Percentiles rank a stretch among this genome's conserved stretches.
These are phyloP conservation scores for Mycena sanguinolenta DNA, from an alignment of 768 basidiomycete species.

Conservation along the genomic window DNA sequence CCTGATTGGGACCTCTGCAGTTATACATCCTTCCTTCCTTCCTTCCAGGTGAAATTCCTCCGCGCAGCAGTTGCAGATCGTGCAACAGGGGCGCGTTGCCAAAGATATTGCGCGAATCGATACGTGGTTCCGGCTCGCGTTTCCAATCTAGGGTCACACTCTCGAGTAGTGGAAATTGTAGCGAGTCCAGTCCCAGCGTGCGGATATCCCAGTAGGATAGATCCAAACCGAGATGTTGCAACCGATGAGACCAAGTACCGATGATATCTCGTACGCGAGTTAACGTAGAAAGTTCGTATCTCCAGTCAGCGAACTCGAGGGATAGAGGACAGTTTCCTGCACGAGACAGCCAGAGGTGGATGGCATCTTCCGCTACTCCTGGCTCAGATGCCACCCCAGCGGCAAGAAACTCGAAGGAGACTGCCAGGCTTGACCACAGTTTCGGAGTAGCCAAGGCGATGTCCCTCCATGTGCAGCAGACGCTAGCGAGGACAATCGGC, in stretches of 20 bases:
- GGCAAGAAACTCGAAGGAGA: not conserved
- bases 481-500: not conserved
- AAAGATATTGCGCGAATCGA: not conserved
- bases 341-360: slow-evolving; percentile 3
- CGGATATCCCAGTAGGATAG: not conserved
- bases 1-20: too few species aligned
- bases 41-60: not conserved
- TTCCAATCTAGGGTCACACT: not conserved
- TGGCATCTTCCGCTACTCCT: not conserved
- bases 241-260: not conserved
- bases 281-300: not conserved
- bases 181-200: not conserved
- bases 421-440: slow-evolving; percentile 2
- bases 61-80: not conserved
- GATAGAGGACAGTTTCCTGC: not conserved
- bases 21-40: too few species aligned
- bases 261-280: not conserved
- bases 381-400: not conserved
- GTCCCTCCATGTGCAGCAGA: slow-evolving; percentile 9
- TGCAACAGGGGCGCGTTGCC: not conserved
- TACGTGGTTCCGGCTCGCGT: too few species aligned
- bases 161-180: not conserved
- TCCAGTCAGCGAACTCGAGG: not conserved
- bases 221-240: not conserved
- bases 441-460: not conserved